phyloP scores from a whole-genome alignment of 495 filamentous ascomycete genomes.

The Elasticomyces elasticus region DNA sequence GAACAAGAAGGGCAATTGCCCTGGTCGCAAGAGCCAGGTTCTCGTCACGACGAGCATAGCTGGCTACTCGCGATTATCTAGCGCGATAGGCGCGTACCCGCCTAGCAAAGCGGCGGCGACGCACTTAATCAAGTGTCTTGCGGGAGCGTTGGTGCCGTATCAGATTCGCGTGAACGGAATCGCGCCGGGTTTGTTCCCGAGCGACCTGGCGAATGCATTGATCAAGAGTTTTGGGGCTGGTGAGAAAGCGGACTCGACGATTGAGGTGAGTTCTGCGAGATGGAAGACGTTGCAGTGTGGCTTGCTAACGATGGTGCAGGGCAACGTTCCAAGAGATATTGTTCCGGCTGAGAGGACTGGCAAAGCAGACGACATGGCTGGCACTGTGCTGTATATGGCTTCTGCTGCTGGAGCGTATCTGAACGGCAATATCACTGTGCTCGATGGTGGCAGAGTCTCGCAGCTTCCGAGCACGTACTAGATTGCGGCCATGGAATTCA shows the following conservation, averaged over 20 bases:
- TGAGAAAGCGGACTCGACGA: background rate
- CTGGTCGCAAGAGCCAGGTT: conserved; percentile 30
- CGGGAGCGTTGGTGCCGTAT: conserved; percentile 26
- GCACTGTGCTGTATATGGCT: conserved; percentile 31
- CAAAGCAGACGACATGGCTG: conserved; percentile 30
- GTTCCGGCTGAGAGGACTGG: conserved; percentile 32
- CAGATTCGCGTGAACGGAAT: conserved; percentile 26
- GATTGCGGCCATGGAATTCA: too few relatives aligned
- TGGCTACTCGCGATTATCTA: conserved; percentile 23
- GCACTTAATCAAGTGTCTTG: conserved; percentile 31
- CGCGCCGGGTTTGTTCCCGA: conserved; percentile 26
- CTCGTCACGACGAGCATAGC: conserved; percentile 30
- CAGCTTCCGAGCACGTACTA: conserved; percentile 27
- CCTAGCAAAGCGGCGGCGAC: conserved; percentile 34
- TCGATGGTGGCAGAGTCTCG: conserved; percentile 33
- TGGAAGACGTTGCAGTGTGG: background rate
- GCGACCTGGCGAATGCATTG: conserved; percentile 24
- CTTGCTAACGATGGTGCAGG: conserved; percentile 12
- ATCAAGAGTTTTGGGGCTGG: conserved; percentile 8
- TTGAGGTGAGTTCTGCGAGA: background rate
- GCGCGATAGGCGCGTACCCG: conserved; percentile 9
- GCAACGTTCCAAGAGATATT: conserved; percentile 18
- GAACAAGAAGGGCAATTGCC: conserved; percentile 27
- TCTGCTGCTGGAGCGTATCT: conserved; percentile 27
- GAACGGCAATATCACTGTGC: conserved; percentile 31